These are phyloP conservation scores for Corymbia citriodora DNA, from an alignment of 441 rosid genomes.

Conservation along the genomic window DNA sequence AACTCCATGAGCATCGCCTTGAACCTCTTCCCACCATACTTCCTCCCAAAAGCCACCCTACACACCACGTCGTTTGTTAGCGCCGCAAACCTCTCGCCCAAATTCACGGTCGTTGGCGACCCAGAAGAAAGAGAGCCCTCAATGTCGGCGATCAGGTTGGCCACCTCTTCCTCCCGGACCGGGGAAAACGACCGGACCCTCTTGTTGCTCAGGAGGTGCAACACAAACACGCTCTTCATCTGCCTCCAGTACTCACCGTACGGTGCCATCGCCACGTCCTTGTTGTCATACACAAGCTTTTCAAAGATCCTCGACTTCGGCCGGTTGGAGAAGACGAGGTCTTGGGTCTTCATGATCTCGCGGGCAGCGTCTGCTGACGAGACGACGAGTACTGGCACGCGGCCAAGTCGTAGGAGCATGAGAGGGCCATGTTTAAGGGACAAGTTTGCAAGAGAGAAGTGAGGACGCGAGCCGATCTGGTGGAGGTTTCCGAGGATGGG, in stretches of 20 bases:
- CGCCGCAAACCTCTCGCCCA: constrained; percentile 15
- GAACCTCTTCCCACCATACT: constrained; percentile 14
- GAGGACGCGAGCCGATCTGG: constrained; percentile 11
- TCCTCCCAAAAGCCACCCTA: constrained; percentile 26
- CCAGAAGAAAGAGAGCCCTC: neutral
- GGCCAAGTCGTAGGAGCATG: constrained; percentile 36
- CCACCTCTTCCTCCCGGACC: constrained; percentile 25
- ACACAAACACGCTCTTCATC: constrained; percentile 26
- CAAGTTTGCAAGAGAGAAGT: constrained; percentile 20
- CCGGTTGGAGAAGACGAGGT: constrained; percentile 22
- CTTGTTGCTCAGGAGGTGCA: constrained; percentile 27
- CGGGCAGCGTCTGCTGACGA: constrained; percentile 27
- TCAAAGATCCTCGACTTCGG: neutral
- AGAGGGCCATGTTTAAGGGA: constrained; percentile 31
- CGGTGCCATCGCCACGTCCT: constrained; percentile 23
- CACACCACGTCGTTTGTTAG: constrained; percentile 21
- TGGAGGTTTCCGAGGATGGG: constrained; percentile 22
- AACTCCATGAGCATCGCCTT: constrained; percentile 6
- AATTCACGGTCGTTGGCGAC: constrained; percentile 1
- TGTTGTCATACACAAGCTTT: constrained; percentile 18
- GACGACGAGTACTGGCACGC: constrained; percentile 17
- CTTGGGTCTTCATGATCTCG: constrained; percentile 42
- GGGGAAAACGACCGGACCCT: constrained; percentile 21
- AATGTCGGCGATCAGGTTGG: constrained; percentile 3
- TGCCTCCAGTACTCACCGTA: constrained; percentile 47